Evolutionary conservation across 1,139 yeast species (phyloP), one percentile per base, ranked within the genome.

Genomic region (Lodderomyces jiufengensis): DNA sequence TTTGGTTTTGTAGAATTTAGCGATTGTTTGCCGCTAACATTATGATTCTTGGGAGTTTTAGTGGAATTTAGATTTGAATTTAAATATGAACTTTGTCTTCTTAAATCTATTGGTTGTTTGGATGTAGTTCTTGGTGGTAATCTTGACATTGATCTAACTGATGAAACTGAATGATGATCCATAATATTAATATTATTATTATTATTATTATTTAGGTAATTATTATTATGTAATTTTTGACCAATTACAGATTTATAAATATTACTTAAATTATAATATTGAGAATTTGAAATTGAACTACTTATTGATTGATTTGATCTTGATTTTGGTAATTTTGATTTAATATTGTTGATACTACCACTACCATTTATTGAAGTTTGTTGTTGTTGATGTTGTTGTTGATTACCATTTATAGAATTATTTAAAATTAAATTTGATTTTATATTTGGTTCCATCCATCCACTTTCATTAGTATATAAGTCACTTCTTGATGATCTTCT

Each of bases 401-500:
- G 20, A 18, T 18, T 18, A 7, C 7, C 6, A 18, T 18, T 18
- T n/a, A n/a, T n/a, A 7, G 20, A 5, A 7, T 18, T 18, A 18
- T 5, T 18, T 18, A 7, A 7, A 18, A 18, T 1, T 24, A 15
- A 7, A 15, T 21, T 7, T 10, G 16, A 10, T 27, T 27, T 24
- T 34, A 42, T 37, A 29, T 50, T 54, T 5, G 71, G 70, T 36
- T 68, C 73, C 72, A 67, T 66, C 74, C 75, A 68, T 38, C 65
- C 67, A 30, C 63, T 58, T 32, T 62, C 72, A 2, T 68, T 54
- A 2, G 60, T 53, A 46, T 69, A 66, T 36, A 68, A 51, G 23
- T 68, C 75, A 47, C 73, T 66, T 31, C 59, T 50, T 4, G 74
- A 66, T 1, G 74, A 67, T 36, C 66, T 48, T 20, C 71, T 46